Evolutionary conservation across 2,329 filamentous ascomycete species (phyloP).

Genomic region (Fusarium tuaranense): DNA sequence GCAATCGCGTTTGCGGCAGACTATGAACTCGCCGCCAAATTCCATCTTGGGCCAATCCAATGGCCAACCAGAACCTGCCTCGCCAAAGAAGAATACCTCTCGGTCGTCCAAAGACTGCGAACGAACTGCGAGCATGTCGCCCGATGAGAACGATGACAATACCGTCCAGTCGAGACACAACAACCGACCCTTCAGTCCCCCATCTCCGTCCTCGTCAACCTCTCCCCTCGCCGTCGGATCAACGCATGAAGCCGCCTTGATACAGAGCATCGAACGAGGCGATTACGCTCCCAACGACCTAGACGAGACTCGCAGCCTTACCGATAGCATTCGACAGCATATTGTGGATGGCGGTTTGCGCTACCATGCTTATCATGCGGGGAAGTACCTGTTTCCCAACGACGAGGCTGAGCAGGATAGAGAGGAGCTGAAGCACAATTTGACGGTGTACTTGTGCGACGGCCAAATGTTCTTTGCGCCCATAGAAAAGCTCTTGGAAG

Average conservation of each 20-base stretch:
- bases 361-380: constrained; percentile 56
- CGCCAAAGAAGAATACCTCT: not conserved
- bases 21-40: constrained; percentile 43
- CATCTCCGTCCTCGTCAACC: constrained; percentile 44
- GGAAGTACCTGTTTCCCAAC: constrained; percentile 58
- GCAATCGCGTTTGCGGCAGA: constrained; percentile 10
- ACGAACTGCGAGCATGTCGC: constrained; percentile 10
- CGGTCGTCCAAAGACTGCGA: constrained; percentile 1
- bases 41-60: constrained; percentile 30
- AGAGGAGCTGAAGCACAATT: constrained; percentile 55
- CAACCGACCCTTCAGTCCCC: constrained; percentile 32
- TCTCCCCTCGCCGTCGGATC: constrained; percentile 49
- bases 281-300: constrained; percentile 42
- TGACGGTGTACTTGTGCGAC: constrained; percentile 54
- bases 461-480: constrained; percentile 59
- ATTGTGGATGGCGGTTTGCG: constrained; percentile 55
- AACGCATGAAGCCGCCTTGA: constrained; percentile 45
- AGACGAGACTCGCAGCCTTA: constrained; percentile 55
- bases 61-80: not conserved
- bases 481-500: constrained; percentile 51
- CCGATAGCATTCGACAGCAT: constrained; percentile 57
- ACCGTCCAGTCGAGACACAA: not conserved
- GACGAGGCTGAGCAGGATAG: constrained; percentile 57
- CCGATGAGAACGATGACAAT: not conserved
- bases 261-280: constrained; percentile 50